phyloP scores from a whole-genome alignment of 257 asterid genomes.

The Solanum sejunctum region DNA sequence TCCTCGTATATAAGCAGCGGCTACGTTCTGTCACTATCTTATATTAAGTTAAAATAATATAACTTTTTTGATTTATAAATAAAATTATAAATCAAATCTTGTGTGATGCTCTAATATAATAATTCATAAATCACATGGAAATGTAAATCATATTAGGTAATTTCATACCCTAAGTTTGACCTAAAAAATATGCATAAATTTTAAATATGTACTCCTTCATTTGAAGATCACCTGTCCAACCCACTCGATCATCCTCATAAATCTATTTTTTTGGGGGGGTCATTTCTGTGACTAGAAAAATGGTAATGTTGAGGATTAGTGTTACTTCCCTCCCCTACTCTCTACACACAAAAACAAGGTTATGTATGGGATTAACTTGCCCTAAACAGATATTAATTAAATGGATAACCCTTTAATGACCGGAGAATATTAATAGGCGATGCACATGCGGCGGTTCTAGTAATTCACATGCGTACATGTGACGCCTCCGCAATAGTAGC shows the following conservation, averaged over 20 bases:
- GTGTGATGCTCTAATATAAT: background rate
- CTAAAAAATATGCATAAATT: too few species aligned
- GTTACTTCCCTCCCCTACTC: background rate
- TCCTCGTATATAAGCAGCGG: too few species aligned
- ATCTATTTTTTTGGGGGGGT: background rate
- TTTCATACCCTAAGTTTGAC: background rate
- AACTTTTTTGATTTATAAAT: too few species aligned
- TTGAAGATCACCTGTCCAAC: background rate
- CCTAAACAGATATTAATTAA: background rate
- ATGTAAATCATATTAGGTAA: background rate
- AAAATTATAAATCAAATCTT: too few species aligned
- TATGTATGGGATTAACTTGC: background rate
- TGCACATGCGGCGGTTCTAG: constrained; percentile 18
- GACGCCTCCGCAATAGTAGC: constrained; percentile 1
- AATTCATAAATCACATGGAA: background rate
- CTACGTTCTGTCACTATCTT: too few species aligned
- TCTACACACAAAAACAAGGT: background rate
- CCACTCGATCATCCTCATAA: rapidly evolving
- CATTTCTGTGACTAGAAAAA: too few species aligned
- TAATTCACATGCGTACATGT: constrained; percentile 28
- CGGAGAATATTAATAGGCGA: constrained; percentile 6
- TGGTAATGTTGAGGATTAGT: background rate
- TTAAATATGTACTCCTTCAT: background rate
- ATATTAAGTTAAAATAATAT: too few species aligned
- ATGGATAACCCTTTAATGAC: background rate